A percentile compares a stretch with the other conserved stretches of the same genome.
Conservation (phyloP, 441 rosid species). For the Sinapis alba region DNA sequence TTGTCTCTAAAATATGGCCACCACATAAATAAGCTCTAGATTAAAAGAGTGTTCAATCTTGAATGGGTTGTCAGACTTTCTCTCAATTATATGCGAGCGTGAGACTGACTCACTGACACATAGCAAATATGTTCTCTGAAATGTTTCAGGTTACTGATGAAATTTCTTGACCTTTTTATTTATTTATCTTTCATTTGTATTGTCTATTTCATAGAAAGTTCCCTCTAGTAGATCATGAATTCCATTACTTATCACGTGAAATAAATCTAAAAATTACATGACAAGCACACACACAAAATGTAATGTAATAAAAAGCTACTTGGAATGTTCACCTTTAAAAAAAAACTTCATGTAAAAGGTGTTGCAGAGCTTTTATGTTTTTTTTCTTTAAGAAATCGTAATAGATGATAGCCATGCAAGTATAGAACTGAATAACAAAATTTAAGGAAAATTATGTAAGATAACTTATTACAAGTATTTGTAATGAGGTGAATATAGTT, state of each 20-base stretch:
- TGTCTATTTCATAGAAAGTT: background rate
- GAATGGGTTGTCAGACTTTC: constrained; percentile 9
- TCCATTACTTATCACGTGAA: background rate
- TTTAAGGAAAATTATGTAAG: background rate
- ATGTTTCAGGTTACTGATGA: constrained; percentile 11
- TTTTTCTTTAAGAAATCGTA: background rate
- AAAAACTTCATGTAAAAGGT: background rate
- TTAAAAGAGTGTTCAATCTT: background rate
- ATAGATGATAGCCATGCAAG: background rate
- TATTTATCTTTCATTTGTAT: background rate
- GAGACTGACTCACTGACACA: constrained; percentile 20
- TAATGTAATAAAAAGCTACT: background rate
- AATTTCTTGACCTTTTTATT: constrained; percentile 4
- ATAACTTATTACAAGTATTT: background rate
- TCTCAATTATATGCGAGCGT: constrained; percentile 7
- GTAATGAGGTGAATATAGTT: background rate
- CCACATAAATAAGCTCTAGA: no score
- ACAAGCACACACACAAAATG: background rate
- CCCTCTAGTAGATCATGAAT: background rate
- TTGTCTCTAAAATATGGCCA: no score
- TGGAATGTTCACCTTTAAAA: background rate
- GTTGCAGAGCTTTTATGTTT: background rate
- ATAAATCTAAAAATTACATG: background rate
- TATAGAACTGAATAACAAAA: background rate
- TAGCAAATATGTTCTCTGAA: constrained; percentile 15